These are phyloP conservation scores for Mycena albidolilacea DNA, from an alignment of 768 basidiomycete species.

Conservation along the genomic window DNA sequence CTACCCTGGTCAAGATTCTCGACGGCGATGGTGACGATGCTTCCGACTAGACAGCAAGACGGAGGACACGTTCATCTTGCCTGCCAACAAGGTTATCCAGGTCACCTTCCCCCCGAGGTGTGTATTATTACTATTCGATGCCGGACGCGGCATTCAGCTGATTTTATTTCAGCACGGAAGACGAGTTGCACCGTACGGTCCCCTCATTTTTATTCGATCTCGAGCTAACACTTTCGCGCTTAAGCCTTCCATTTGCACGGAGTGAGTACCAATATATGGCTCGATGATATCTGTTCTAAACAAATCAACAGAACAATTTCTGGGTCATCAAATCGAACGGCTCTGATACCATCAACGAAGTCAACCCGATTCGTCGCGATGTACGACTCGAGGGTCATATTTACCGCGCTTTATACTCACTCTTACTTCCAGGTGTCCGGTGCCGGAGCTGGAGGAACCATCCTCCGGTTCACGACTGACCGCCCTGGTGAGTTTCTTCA, in stretches of 20 bases:
- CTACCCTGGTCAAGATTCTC: slow-evolving; percentile 50
- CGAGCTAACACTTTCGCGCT: too few relatives aligned
- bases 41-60: slow-evolving; percentile 48
- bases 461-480: slow-evolving; percentile 69
- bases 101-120: slow-evolving; percentile 51
- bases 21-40: slow-evolving; percentile 47
- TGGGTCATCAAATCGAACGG: slow-evolving; percentile 56
- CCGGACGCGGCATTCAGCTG: neutral
- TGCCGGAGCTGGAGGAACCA: slow-evolving; percentile 43
- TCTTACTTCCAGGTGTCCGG: slow-evolving; percentile 32
- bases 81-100: slow-evolving; percentile 55
- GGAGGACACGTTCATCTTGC: slow-evolving; percentile 58
- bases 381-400: neutral
- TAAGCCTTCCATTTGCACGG: slow-evolving; percentile 50
- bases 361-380: slow-evolving; percentile 63
- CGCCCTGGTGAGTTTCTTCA: slow-evolving; percentile 58
- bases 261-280: too few relatives aligned
- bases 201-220: neutral
- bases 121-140: neutral
- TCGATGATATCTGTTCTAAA: too few relatives aligned
- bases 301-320: slow-evolving; percentile 41
- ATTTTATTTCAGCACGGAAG: slow-evolving; percentile 38
- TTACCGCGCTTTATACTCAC: neutral
- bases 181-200: slow-evolving; percentile 48
- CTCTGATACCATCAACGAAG: slow-evolving; percentile 47